phyloP scores from a whole-genome alignment of 1,139 yeast genomes.

The Protomyces pachydermus region DNA sequence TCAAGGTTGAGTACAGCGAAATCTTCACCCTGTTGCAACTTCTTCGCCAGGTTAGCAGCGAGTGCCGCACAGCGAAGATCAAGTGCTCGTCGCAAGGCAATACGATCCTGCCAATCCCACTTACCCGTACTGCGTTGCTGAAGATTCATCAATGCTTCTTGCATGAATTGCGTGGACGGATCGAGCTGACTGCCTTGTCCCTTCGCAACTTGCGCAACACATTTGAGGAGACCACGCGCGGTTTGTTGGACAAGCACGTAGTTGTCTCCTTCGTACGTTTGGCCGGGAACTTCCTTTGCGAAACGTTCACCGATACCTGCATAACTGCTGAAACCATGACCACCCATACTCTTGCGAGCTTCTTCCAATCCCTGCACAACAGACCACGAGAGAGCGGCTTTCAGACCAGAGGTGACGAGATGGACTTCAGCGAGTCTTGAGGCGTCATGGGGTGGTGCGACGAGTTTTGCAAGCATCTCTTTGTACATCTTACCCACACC shows the following conservation, averaged over 20 bases:
- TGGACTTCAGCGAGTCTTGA: slow-evolving; percentile 26
- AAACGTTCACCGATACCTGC: slow-evolving; percentile 24
- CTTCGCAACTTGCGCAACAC: not conserved
- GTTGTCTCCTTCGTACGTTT: slow-evolving; percentile 25
- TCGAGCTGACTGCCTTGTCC: not conserved
- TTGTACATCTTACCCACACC: slow-evolving; percentile 8
- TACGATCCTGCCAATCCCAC: slow-evolving; percentile 8
- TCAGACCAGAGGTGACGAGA: slow-evolving; percentile 15
- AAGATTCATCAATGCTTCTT: not conserved
- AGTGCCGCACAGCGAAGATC: not conserved
- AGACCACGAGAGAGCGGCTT: slow-evolving; percentile 23
- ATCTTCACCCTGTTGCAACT: not conserved
- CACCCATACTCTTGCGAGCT: slow-evolving; percentile 21
- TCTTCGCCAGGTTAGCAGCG: not conserved
- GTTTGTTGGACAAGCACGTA: slow-evolving; percentile 25
- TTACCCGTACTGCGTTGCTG: not conserved
- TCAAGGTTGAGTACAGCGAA: slow-evolving; percentile 14
- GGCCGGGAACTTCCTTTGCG: slow-evolving; percentile 24
- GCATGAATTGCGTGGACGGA: slow-evolving; percentile 15
- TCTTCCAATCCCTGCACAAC: slow-evolving; percentile 24
- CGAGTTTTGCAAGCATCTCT: slow-evolving; percentile 17
- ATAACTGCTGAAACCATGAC: slow-evolving; percentile 25
- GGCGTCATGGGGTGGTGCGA: slow-evolving; percentile 20
- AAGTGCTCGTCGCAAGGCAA: not conserved
- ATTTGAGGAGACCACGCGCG: slow-evolving; percentile 21